These are phyloP conservation scores for Jackrogersella minutella DNA, from an alignment of 495 filamentous ascomycete species.

Conservation along the genomic window DNA sequence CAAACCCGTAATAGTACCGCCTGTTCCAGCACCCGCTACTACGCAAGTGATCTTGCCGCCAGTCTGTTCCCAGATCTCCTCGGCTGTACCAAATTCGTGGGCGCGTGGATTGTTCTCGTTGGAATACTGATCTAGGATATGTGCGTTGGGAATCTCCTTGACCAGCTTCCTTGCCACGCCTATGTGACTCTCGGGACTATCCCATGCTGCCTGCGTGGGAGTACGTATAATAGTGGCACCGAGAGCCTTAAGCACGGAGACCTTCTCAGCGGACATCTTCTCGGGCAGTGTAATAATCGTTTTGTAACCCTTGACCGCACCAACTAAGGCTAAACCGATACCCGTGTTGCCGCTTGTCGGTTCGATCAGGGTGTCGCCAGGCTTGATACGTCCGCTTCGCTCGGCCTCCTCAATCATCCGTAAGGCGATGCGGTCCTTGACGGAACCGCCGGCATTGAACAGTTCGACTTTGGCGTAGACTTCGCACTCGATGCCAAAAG, in stretches of 20 bases:
- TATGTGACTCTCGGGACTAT: conserved; percentile 95
- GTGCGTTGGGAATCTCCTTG: conserved; percentile 95
- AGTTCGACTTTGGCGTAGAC: conserved; percentile 96
- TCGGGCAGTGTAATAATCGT: conserved; percentile 98
- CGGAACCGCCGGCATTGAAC: conserved; percentile 97
- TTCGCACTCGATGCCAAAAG: conserved; percentile 84
- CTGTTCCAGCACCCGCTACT: conserved; percentile 93
- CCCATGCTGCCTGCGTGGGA: conserved; percentile 92
- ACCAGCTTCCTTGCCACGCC: conserved; percentile 88
- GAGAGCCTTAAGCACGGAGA: conserved; percentile 88
- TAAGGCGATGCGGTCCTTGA: conserved; percentile 96
- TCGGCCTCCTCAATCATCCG: conserved; percentile 99
- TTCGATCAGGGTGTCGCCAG: conserved; percentile 96
- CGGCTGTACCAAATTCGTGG: conserved; percentile 92
- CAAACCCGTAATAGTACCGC: conserved; percentile 92
- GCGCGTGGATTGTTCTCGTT: conserved; percentile 92
- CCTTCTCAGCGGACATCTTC: conserved; percentile 99
- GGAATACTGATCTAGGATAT: conserved; percentile 96
- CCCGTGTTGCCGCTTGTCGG: conserved; percentile 98
- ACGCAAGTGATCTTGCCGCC: conserved; percentile 84
- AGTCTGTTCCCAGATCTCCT: conserved; percentile 95
- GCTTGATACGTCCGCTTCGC: conserved; percentile 88
- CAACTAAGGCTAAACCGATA: conserved; percentile 93
- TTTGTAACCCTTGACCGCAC: conserved; percentile 95
- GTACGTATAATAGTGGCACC: conserved; percentile 98